These are phyloP conservation scores for Bipolaris sorokiniana DNA, from an alignment of 2,329 filamentous ascomycete genomes.

Conservation along the genomic window DNA sequence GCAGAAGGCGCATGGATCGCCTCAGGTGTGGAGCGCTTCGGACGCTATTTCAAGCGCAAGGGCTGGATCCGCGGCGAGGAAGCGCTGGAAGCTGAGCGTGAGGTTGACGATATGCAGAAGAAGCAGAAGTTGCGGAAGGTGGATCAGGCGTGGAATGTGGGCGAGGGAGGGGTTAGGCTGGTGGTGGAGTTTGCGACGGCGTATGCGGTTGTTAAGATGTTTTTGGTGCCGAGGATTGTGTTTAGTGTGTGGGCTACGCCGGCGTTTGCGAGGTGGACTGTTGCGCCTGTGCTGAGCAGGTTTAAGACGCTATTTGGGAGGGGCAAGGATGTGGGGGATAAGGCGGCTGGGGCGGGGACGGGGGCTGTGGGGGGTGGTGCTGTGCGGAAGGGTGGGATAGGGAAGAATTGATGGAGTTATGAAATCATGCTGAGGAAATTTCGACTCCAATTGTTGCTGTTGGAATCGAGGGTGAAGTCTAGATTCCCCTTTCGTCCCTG, in stretches of 20 bases:
- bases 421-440: background rate
- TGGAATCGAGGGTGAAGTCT: background rate
- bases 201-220: slow-evolving; percentile 85
- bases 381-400: slow-evolving; percentile 29
- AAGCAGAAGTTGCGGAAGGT: slow-evolving; percentile 31
- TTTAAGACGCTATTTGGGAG: slow-evolving; percentile 50
- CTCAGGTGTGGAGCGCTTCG: slow-evolving; percentile 74
- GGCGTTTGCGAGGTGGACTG: slow-evolving; percentile 72
- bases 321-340: slow-evolving; percentile 32
- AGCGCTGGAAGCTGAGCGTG: slow-evolving; percentile 52
- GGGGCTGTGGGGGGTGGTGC: slow-evolving; percentile 43
- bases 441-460: background rate
- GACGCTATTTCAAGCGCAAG: slow-evolving; percentile 76
- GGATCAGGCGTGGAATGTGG: slow-evolving; percentile 49
- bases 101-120: slow-evolving; percentile 18
- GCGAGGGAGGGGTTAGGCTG: slow-evolving; percentile 58
- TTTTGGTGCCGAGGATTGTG: slow-evolving; percentile 78
- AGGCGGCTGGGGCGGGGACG: slow-evolving; percentile 35
- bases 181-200: slow-evolving; percentile 79
- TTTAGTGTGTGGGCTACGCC: slow-evolving; percentile 88
- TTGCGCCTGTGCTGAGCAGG: slow-evolving; percentile 37
- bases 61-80: slow-evolving; percentile 74
- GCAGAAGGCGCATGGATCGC: slow-evolving; percentile 61
- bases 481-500: background rate
- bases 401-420: slow-evolving; percentile 12